Conservation (phyloP, 73 alveolate species). For the Paramecium caudatum region DNA sequence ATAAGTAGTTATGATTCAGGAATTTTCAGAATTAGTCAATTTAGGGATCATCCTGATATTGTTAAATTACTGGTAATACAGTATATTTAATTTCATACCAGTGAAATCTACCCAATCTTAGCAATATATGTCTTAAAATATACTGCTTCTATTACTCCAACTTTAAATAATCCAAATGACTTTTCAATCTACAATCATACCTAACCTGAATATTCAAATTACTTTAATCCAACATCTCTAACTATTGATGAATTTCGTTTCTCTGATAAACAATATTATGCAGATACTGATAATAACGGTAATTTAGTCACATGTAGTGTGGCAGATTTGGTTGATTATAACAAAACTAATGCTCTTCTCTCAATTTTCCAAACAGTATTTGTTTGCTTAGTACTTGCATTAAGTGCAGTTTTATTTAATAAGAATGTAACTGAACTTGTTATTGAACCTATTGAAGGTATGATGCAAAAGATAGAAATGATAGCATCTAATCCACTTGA, state of each 20-base stretch:
- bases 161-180: neutral
- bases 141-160: neutral
- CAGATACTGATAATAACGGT: neutral
- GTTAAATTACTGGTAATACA: neutral
- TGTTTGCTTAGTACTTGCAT: slow-evolving; percentile 81
- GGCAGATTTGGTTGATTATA: slow-evolving; percentile 78
- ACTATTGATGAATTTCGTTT: neutral
- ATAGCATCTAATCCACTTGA: slow-evolving; percentile 90
- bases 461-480: slow-evolving; percentile 87
- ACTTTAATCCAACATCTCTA: neutral
- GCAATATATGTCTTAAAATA: neutral
- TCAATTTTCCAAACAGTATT: slow-evolving; percentile 84
- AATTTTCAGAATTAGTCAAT: neutral
- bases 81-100: slow-evolving; percentile 23
- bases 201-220: neutral
- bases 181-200: neutral
- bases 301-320: slow-evolving; percentile 16
- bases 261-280: slow-evolving; percentile 56
- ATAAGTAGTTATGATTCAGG: slow-evolving; percentile 73
- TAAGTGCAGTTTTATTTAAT: slow-evolving; percentile 82
- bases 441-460: slow-evolving; percentile 88
- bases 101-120: slow-evolving; percentile 42
- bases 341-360: slow-evolving; percentile 78
- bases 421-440: slow-evolving; percentile 85
- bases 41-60: neutral